Percentiles rank a stretch among this genome's conserved stretches.
Evolutionary conservation across 2,329 filamentous ascomycete species (phyloP).

Genomic region (Cordyceps cateniannulata): DNA sequence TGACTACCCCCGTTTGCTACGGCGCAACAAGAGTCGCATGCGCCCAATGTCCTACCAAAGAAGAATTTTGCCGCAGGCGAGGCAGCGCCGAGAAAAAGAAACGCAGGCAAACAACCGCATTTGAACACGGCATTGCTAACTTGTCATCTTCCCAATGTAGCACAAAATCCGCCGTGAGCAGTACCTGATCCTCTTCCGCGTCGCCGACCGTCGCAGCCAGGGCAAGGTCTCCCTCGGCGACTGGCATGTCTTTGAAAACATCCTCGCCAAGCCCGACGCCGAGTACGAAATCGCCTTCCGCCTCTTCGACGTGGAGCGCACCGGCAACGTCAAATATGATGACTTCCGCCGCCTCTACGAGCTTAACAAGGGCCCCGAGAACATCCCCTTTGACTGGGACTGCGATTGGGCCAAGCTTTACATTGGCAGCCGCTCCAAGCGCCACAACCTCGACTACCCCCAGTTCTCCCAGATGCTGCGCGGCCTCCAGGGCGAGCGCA

Average conservation of each 20-base stretch:
- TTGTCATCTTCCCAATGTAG: constrained; percentile 39
- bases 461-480: constrained; percentile 98
- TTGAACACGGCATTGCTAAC: constrained; percentile 15
- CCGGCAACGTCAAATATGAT: constrained; percentile 82
- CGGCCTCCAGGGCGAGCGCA: constrained; percentile 89
- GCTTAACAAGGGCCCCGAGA: constrained; percentile 76
- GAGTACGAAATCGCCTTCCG: constrained; percentile 99
- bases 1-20: not conserved
- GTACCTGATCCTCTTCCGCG: constrained; percentile 85
- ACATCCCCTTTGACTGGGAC: constrained; percentile 93
- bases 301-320: constrained; percentile 82
- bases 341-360: constrained; percentile 81
- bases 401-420: constrained; percentile 96
- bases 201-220: constrained; percentile 72
- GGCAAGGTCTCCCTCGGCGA: constrained; percentile 75
- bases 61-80: not conserved
- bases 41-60: not conserved
- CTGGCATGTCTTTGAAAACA: constrained; percentile 90
- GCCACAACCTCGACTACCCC: constrained; percentile 87
- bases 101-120: not conserved
- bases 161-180: constrained; percentile 97
- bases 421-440: constrained; percentile 78
- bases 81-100: not conserved
- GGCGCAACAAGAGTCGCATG: not conserved
- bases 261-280: constrained; percentile 88